Evolutionary conservation across 1,139 yeast species (phyloP).

Genomic region (Candida sanyaensis): DNA sequence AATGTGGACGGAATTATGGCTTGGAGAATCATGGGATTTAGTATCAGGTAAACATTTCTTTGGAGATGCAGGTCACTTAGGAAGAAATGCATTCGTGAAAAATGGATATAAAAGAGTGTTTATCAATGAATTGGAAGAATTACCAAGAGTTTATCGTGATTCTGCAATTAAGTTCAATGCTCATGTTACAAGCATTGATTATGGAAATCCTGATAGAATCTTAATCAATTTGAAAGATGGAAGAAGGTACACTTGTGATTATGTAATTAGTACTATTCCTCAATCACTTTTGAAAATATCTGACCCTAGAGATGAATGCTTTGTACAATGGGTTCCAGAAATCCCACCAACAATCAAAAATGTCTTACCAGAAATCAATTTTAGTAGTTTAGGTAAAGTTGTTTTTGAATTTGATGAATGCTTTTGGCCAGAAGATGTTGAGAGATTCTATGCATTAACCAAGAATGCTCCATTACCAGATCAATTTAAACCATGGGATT

Average conservation of each 20-base stretch:
- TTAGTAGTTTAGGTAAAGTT: constrained; percentile 40
- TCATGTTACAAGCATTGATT: constrained; percentile 24
- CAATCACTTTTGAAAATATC: constrained; percentile 59
- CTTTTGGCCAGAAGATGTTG: constrained; percentile 40
- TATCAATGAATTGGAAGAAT: constrained; percentile 32
- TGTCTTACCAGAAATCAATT: constrained; percentile 41
- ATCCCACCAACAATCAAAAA: constrained; percentile 49
- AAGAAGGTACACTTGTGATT: constrained; percentile 25
- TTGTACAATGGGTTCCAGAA: constrained; percentile 59
- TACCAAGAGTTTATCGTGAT: constrained; percentile 21
- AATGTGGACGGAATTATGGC: constrained; percentile 34
- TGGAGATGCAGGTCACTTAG: constrained; percentile 23
- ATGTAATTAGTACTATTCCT: constrained; percentile 66
- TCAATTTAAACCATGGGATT: constrained; percentile 35
- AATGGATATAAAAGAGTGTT: constrained; percentile 36
- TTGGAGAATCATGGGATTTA: constrained; percentile 30
- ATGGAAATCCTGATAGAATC: constrained; percentile 18
- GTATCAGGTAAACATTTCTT: constrained; percentile 26
- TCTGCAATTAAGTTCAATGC: constrained; percentile 20
- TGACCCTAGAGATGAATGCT: constrained; percentile 31
- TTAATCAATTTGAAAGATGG: constrained; percentile 23
- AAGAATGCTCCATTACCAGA: constrained; percentile 9
- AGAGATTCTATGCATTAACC: constrained; percentile 26
- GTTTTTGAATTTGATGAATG: constrained; percentile 40
- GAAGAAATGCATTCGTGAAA: constrained; percentile 39